A percentile compares a stretch with the other conserved stretches of the same genome.
Conservation (phyloP, 495 filamentous ascomycete genomes). For the Rostrohypoxylon terebratum region DNA sequence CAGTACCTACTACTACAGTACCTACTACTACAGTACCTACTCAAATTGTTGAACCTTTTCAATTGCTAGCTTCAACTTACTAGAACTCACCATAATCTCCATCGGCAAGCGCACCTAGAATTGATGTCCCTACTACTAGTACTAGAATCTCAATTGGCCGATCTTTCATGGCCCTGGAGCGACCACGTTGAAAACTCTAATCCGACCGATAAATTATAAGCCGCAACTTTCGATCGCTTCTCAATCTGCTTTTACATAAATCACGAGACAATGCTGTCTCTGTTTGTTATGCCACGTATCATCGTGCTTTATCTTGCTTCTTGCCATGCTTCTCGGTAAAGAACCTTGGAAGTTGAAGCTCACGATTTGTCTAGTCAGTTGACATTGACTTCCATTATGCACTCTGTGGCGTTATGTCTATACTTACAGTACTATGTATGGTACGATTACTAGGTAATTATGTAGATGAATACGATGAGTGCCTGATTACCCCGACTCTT, state of each 20-base stretch:
- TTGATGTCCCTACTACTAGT: too few species aligned
- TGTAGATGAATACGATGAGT: not conserved
- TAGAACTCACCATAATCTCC: not conserved
- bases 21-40: too few species aligned
- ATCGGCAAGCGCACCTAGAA: not conserved
- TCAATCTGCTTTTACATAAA: not conserved
- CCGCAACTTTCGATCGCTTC: not conserved
- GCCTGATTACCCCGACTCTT: not conserved
- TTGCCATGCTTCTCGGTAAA: constrained; percentile 1
- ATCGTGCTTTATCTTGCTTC: not conserved
- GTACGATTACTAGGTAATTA: too few species aligned
- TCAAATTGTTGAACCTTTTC: too few species aligned
- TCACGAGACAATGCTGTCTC: not conserved
- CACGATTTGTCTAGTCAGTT: constrained; percentile 1
- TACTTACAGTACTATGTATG: too few species aligned
- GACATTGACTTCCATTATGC: not conserved
- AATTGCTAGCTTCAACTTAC: too few species aligned
- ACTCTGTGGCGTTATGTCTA: not conserved
- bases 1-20: too few species aligned
- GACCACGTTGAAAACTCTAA: not conserved
- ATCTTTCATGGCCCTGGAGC: not conserved
- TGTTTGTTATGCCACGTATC: not conserved
- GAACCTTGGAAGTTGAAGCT: not conserved
- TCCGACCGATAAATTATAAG: not conserved
- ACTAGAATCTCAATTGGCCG: not conserved